A percentile compares a stretch with the other conserved stretches of the same genome.
These are phyloP conservation scores for Puccinia triticina DNA, from an alignment of 1,284 basidiomycete genomes.

Conservation along the genomic window DNA sequence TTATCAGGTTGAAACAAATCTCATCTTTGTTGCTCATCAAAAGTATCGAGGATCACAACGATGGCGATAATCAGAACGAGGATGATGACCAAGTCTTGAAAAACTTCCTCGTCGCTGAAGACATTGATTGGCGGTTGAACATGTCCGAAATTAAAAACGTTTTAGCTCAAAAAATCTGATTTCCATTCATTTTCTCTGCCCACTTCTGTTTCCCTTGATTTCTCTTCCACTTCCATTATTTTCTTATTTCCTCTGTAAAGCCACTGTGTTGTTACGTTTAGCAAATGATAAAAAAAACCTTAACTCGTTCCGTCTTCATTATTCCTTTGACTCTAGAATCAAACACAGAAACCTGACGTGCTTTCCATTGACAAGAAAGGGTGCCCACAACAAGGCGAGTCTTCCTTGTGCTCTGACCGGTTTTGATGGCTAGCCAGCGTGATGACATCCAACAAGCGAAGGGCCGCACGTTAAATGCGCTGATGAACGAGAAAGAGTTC, in stretches of 20 bases:
- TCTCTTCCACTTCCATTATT: neutral
- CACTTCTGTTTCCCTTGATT: neutral
- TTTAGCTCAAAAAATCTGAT: conserved; percentile 61
- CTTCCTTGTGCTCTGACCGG: neutral
- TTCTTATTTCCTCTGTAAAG: neutral
- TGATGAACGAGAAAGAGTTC: neutral
- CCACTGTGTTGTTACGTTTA: neutral
- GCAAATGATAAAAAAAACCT: neutral
- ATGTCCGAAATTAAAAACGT: conserved; percentile 76
- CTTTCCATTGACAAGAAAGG: no score
- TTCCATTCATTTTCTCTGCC: no score
- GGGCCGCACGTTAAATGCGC: no score
- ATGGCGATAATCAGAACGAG: conserved; percentile 72
- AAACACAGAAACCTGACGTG: no score
- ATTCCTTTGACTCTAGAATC: no score
- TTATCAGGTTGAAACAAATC: conserved; percentile 87
- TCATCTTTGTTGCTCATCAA: conserved; percentile 70
- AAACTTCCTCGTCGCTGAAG: conserved; percentile 86
- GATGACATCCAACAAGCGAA: no score
- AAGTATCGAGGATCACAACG: conserved; percentile 39
- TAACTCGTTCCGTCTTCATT: neutral
- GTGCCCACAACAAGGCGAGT: no score
- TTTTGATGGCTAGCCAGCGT: no score
- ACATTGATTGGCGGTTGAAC: conserved; percentile 83
- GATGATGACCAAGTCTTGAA: conserved; percentile 64